Evolutionary conservation across 352 stramenopile species (phyloP).

Genomic region (Lagenidium sp.): DNA sequence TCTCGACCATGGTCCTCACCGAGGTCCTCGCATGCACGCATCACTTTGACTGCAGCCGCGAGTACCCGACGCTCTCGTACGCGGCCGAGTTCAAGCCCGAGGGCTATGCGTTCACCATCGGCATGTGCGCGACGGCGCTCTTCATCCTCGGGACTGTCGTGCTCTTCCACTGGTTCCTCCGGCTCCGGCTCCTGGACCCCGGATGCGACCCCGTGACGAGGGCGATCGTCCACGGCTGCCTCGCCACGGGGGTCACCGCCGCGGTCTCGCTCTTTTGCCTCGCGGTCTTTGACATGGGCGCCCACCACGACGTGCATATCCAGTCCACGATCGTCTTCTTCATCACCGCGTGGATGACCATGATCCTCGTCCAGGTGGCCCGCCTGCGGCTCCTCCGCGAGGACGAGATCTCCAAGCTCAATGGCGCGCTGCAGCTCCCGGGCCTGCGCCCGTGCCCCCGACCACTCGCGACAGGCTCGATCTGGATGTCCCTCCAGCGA

Average conservation of each 20-base stretch:
- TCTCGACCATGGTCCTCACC: conserved; percentile 66
- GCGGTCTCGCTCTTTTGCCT: conserved; percentile 51
- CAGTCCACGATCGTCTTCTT: conserved; percentile 74
- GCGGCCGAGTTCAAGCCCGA: conserved; percentile 71
- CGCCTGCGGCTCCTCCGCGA: conserved; percentile 28
- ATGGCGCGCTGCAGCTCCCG: conserved; percentile 5
- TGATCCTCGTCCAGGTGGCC: conserved; percentile 43
- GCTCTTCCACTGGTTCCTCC: conserved; percentile 70
- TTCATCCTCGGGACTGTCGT: conserved; percentile 47
- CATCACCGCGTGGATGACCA: conserved; percentile 49
- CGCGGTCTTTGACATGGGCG: conserved; percentile 70
- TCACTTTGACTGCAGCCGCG: conserved; percentile 63
- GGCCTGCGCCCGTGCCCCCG: conserved; percentile 10
- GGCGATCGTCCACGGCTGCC: conserved; percentile 9
- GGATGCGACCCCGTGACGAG: not conserved
- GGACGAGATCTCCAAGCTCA: conserved; percentile 17
- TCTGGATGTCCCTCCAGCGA: conserved; percentile 19
- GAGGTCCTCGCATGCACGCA: conserved; percentile 54
- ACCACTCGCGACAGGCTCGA: conserved; percentile 13
- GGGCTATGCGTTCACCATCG: conserved; percentile 51
- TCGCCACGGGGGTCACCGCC: conserved; percentile 20
- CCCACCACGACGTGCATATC: conserved; percentile 62
- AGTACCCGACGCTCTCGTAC: conserved; percentile 82
- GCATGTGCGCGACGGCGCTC: conserved; percentile 73
- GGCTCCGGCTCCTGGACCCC: conserved; percentile 22